Conservation (phyloP, 2,329 filamentous ascomycete species). For the Pestalotiopsis sp. region DNA sequence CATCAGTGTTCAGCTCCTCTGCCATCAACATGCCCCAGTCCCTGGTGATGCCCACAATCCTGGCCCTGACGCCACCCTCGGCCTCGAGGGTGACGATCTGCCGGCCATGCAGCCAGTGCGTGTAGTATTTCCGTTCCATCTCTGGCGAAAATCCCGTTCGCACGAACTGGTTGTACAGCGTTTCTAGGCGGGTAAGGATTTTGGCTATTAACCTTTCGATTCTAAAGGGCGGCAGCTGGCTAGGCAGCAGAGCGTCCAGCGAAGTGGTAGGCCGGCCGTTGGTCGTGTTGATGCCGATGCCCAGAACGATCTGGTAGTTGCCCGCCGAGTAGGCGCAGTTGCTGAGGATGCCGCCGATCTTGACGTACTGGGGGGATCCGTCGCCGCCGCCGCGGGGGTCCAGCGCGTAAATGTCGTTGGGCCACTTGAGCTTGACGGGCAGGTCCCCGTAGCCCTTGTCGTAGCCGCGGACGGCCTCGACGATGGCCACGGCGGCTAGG, state of each 20-base stretch:
- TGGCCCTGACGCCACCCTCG: constrained; percentile 73
- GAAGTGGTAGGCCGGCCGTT: constrained; percentile 88
- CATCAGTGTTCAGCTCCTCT: constrained; percentile 77
- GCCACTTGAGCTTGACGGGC: constrained; percentile 92
- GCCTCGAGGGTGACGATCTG: constrained; percentile 75
- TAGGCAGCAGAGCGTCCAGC: constrained; percentile 70
- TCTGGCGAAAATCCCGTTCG: constrained; percentile 71
- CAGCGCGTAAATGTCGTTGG: constrained; percentile 86
- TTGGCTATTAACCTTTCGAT: constrained; percentile 81
- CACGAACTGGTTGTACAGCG: constrained; percentile 74
- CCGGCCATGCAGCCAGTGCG: constrained; percentile 81
- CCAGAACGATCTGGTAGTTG: constrained; percentile 82
- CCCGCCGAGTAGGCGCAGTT: constrained; percentile 80
- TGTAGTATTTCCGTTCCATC: constrained; percentile 79
- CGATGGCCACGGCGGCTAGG: constrained; percentile 82
- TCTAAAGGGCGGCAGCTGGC: constrained; percentile 57
- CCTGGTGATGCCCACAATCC: constrained; percentile 83
- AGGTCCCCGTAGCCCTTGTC: constrained; percentile 73
- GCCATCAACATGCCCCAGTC: constrained; percentile 88
- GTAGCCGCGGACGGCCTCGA: constrained; percentile 81
- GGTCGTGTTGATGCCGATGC: constrained; percentile 82
- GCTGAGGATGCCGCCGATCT: constrained; percentile 91
- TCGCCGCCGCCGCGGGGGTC: constrained; percentile 57
- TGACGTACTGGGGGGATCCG: constrained; percentile 64
- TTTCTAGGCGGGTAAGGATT: constrained; percentile 77